Evolutionary conservation across 169 alveolate genomes (phyloP), one percentile per base, ranked within the genome.

Genomic region (Toxoplasma gondii): DNA sequence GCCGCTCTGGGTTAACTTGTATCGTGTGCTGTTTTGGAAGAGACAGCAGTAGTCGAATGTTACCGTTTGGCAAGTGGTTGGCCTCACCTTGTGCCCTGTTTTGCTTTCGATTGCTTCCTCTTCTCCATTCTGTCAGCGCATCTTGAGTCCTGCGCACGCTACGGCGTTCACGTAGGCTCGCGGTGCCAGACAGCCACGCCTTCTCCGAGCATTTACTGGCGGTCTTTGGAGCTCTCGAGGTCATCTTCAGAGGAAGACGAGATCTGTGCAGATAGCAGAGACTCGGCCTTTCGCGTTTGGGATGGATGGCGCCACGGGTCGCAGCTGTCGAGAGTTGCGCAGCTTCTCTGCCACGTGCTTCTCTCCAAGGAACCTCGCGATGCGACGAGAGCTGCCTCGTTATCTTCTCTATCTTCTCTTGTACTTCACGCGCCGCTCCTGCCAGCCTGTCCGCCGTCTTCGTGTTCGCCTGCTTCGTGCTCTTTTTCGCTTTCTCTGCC

Each of bases 281-380:
- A 64, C 29, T 16, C 74, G 7, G 74, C 74, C n/a, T 16, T 16
- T 27, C n/a, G 90, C 41, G 90, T 82, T 16, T 82, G 90, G 90
- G 90, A 82, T 43, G 90, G 90, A 24, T 82, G 90, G 90, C 90
- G 64, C 54, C 44, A 82, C 69, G 90, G 54, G n/a, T 67, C 90
- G 31, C 90, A 44, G 90, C 90, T 82, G 34, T 41, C 90, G n/a
- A 24, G 90, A 7, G 90, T 82, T 17, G 90, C 69, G 67, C 27
- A 49, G 34, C 36, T 36, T 22, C 36, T 82, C 31, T 24, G 41
- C 0, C 69, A 17, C 12, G 69, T 41, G 27, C 90, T 82, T 17
- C 90, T 82, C 38, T 67, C 49, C 44, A 22, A 38, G 27, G 45
- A 31, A 31, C 36, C 84, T 22, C 27, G 44, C 84, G 9, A 4